Conservation (phyloP, 2,329 filamentous ascomycete genomes). For the Diaporthe sp. region DNA sequence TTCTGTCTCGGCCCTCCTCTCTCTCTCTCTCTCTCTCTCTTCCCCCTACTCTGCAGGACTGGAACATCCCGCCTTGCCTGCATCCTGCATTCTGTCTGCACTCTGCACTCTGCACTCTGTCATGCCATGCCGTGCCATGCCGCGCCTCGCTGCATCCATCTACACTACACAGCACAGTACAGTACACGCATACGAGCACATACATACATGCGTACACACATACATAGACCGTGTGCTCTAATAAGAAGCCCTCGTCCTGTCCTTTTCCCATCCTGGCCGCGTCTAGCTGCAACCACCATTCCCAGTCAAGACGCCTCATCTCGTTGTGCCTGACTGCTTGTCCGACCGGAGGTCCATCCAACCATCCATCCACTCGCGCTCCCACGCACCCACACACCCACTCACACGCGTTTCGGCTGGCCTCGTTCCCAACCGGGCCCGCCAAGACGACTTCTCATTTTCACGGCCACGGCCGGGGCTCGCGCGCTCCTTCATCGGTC, state of each 20-base stretch:
- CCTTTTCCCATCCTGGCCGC: background rate
- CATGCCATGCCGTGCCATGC: background rate
- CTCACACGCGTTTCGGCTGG: background rate
- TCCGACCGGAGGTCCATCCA: constrained; percentile 19
- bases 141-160: background rate
- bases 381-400: constrained; percentile 9
- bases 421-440: constrained; percentile 21
- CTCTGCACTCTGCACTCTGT: background rate
- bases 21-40: background rate
- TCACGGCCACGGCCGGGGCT: background rate
- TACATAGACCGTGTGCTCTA: background rate
- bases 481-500: constrained; percentile 22
- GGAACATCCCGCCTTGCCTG: constrained; percentile 22
- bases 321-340: constrained; percentile 21
- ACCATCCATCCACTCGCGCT: background rate
- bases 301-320: constrained; percentile 30
- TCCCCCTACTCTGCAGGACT: background rate
- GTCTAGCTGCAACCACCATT: constrained; percentile 22
- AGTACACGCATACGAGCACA: background rate
- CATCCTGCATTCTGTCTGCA: constrained; percentile 3
- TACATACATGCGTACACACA: background rate
- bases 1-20: constrained; percentile 4
- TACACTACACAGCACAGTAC: constrained; percentile 3
- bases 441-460: constrained; percentile 17
- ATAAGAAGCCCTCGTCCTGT: background rate